Percentiles rank a stretch among this genome's conserved stretches.
Evolutionary conservation across 2,329 filamentous ascomycete species (phyloP).

Genomic region (Aspergillus ustus): DNA sequence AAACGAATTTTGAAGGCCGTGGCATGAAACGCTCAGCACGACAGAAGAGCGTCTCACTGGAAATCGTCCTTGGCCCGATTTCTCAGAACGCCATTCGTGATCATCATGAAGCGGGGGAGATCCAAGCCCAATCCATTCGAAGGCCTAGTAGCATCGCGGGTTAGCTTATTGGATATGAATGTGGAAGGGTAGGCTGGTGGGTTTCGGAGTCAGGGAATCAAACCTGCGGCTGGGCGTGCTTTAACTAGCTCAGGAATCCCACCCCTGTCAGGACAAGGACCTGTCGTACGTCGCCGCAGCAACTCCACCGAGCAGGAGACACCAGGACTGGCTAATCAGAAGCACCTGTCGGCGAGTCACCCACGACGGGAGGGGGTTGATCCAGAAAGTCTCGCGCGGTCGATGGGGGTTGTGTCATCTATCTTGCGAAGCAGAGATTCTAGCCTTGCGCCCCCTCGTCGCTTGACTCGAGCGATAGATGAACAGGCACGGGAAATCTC

Average conservation of each 20-base stretch:
- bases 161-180: conserved; percentile 31
- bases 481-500: conserved; percentile 15
- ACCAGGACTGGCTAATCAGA: conserved; percentile 25
- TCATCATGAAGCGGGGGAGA: conserved; percentile 25
- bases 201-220: conserved; percentile 29
- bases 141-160: conserved; percentile 25
- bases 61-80: conserved; percentile 18
- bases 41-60: conserved; percentile 22
- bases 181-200: conserved; percentile 23
- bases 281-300: conserved; percentile 30
- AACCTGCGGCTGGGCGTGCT: conserved; percentile 26
- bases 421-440: conserved; percentile 19
- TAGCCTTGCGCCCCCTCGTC: conserved; percentile 20
- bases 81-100: conserved; percentile 24
- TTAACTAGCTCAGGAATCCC: conserved; percentile 25
- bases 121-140: conserved; percentile 25
- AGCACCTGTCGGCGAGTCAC: conserved; percentile 27
- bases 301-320: conserved; percentile 27
- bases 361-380: conserved; percentile 26
- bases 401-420: conserved; percentile 25
- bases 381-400: conserved; percentile 26
- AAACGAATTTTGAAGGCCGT: conserved; percentile 9
- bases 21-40: conserved; percentile 27
- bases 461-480: conserved; percentile 21
- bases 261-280: conserved; percentile 27